phyloP scores from a whole-genome alignment of 1,284 basidiomycete species.

The Amylostereum areolatum region DNA sequence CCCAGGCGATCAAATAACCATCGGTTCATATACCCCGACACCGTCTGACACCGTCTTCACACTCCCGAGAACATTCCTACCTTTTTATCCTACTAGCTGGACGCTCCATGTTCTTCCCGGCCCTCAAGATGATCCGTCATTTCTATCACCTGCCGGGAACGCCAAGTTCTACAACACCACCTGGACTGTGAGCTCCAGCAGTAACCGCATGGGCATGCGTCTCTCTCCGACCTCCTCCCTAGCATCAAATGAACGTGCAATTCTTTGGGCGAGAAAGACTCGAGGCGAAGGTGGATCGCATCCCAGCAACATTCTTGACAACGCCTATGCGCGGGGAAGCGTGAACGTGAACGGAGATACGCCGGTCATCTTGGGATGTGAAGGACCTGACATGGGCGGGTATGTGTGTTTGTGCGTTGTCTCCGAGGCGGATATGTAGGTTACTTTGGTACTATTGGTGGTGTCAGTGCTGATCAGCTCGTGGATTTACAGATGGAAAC shows the following conservation, averaged over 20 bases:
- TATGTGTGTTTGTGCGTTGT: conserved; percentile 54
- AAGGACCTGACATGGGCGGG: conserved; percentile 64
- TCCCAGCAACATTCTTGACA: conserved; percentile 67
- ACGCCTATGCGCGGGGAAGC: conserved; percentile 56
- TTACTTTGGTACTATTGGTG: conserved; percentile 1
- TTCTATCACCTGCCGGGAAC: conserved; percentile 43
- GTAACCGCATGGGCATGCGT: conserved; percentile 58
- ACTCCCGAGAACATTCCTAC: conserved; percentile 27
- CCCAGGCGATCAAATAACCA: conserved; percentile 36
- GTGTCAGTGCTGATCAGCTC: not conserved
- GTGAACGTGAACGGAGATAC: conserved; percentile 70
- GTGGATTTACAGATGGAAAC: conserved; percentile 42
- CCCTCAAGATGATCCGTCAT: conserved; percentile 59
- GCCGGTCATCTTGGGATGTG: conserved; percentile 59
- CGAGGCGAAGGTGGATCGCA: conserved; percentile 72
- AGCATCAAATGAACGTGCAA: conserved; percentile 32
- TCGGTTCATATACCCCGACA: conserved; percentile 26
- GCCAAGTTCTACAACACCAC: conserved; percentile 38
- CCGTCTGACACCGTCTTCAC: not conserved
- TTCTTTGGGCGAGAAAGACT: conserved; percentile 52
- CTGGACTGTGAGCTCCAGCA: conserved; percentile 51
- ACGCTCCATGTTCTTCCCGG: conserved; percentile 51
- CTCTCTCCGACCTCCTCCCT: conserved; percentile 7
- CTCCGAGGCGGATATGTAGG: conserved; percentile 44
- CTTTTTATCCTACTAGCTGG: conserved; percentile 45